phyloP scores from a whole-genome alignment of 345 rosid species.

The Eucalyptus victrix region DNA sequence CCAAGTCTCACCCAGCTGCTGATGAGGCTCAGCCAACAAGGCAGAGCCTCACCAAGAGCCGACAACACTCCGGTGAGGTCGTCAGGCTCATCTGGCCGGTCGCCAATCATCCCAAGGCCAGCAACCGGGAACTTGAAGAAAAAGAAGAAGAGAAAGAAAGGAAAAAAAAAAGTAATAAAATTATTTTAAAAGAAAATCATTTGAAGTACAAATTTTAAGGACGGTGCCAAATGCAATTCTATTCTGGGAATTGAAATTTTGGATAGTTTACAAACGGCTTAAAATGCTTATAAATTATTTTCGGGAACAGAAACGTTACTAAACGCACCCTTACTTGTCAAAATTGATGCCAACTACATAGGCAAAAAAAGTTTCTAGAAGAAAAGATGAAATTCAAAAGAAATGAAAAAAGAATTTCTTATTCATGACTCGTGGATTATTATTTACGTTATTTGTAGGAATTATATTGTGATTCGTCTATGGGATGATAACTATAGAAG shows the following conservation, averaged over 20 bases:
- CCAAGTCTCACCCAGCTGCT: accelerated
- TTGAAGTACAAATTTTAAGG: too few species aligned
- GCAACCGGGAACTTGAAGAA: accelerated
- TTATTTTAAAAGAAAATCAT: too few species aligned
- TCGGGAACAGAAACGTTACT: accelerated
- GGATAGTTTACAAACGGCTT: accelerated
- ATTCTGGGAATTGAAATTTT: accelerated
- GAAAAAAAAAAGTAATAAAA: too few species aligned
- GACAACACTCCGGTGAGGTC: accelerated
- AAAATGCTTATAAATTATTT: too few species aligned
- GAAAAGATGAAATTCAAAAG: neutral
- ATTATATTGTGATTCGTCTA: neutral
- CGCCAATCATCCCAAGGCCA: accelerated
- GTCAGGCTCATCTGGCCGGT: accelerated
- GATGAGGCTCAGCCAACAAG: accelerated
- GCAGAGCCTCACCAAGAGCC: accelerated
- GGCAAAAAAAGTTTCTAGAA: accelerated
- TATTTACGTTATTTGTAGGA: neutral
- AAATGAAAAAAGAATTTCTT: neutral
- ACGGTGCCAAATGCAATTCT: accelerated
- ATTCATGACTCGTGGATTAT: neutral
- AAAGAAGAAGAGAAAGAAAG: too few species aligned
- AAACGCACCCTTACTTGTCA: accelerated
- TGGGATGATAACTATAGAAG: neutral
- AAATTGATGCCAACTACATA: too few species aligned